Conservation (phyloP, 2,329 filamentous ascomycete genomes). For the Apiospora marii region DNA sequence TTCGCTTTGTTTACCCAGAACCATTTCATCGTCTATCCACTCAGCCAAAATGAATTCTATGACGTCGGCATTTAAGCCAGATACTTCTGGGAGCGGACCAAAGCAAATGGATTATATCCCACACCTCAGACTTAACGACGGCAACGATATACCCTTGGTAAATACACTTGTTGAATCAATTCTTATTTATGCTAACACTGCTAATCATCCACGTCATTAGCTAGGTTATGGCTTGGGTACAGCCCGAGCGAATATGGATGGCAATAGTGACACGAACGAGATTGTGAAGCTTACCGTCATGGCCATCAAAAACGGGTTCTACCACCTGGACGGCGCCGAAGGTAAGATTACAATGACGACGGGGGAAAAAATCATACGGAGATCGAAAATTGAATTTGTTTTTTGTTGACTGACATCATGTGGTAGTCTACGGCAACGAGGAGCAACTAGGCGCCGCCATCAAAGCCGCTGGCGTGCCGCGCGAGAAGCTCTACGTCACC, state of each 20-base stretch:
- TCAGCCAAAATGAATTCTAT: slow-evolving; percentile 51
- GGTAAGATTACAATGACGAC: slow-evolving; percentile 48
- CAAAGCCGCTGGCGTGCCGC: slow-evolving; percentile 68
- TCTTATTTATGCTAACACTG: neutral
- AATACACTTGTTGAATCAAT: neutral
- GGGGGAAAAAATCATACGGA: neutral
- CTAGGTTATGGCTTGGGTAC: slow-evolving; percentile 78
- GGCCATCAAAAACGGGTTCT: slow-evolving; percentile 74
- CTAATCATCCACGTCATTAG: slow-evolving; percentile 45
- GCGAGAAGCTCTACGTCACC: slow-evolving; percentile 73
- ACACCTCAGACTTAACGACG: slow-evolving; percentile 75
- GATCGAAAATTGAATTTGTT: neutral
- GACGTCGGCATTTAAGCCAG: slow-evolving; percentile 47
- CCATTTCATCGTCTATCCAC: neutral
- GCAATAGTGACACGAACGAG: slow-evolving; percentile 60
- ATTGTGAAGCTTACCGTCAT: slow-evolving; percentile 59
- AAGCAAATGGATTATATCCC: slow-evolving; percentile 58
- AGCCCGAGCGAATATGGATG: slow-evolving; percentile 65
- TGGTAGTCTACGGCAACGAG: slow-evolving; percentile 68
- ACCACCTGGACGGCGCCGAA: slow-evolving; percentile 79
- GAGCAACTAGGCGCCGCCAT: slow-evolving; percentile 76
- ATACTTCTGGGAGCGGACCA: slow-evolving; percentile 48
- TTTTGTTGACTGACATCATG: slow-evolving; percentile 1
- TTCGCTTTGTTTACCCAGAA: neutral
- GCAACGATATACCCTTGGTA: slow-evolving; percentile 74